phyloP scores from a whole-genome alignment of 371 early-diverging fungal species.

The Zopfochytrium polystomum region DNA sequence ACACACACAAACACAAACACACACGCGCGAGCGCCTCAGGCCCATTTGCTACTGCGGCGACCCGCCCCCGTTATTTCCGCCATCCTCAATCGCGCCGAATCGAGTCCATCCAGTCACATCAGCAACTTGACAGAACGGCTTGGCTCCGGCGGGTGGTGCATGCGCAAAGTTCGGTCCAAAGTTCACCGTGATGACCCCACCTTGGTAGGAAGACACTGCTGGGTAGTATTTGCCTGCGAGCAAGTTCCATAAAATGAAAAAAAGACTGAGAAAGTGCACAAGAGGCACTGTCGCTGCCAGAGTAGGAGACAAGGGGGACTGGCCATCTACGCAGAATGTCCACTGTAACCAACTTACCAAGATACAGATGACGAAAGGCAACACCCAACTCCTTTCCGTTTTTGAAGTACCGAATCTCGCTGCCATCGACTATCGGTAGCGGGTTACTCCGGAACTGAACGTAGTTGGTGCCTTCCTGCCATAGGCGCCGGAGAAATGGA shows the following conservation, averaged over 20 bases:
- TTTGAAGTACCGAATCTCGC: constrained; percentile 58
- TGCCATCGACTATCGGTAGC: constrained; percentile 25
- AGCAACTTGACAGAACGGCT: constrained; percentile 15
- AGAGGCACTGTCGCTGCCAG: neutral
- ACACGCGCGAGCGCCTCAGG: no score
- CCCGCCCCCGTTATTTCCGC: no score
- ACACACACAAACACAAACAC: no score
- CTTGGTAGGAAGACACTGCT: constrained; percentile 60
- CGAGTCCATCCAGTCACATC: constrained; percentile 20
- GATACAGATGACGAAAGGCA: constrained; percentile 59
- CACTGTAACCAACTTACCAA: constrained; percentile 34
- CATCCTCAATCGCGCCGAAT: no score
- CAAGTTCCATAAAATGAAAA: neutral
- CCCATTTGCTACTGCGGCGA: no score
- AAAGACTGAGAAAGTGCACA: neutral
- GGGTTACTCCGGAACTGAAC: constrained; percentile 35
- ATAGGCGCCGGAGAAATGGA: constrained; percentile 37
- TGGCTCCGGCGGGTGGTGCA: constrained; percentile 41
- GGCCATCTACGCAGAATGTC: neutral
- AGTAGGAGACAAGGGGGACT: constrained; percentile 3
- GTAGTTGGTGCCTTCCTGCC: constrained; percentile 33
- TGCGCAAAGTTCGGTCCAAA: constrained; percentile 61
- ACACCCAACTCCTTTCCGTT: constrained; percentile 62
- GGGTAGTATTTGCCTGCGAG: constrained; percentile 65
- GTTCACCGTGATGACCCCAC: constrained; percentile 57